These are phyloP conservation scores for Colletotrichum higginsianum DNA, from an alignment of 2,329 filamentous ascomycete genomes.

Conservation along the genomic window DNA sequence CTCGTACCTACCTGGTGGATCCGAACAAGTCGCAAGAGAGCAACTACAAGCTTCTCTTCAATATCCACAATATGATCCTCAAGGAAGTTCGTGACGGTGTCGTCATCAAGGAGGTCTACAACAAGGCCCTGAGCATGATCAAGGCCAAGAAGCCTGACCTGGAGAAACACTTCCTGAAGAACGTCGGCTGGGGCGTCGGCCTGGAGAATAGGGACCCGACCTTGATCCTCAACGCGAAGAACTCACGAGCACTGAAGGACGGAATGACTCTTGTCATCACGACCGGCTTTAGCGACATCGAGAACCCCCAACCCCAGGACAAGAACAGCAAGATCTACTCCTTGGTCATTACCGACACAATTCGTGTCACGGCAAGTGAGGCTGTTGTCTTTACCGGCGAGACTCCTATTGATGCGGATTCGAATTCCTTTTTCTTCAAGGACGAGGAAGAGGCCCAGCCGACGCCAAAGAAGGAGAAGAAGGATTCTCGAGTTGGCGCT, in stretches of 20 bases:
- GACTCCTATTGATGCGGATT: conserved; percentile 90
- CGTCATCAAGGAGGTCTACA: conserved; percentile 90
- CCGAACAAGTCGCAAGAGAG: conserved; percentile 96
- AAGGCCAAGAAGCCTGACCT: conserved; percentile 94
- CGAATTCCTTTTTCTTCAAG: conserved; percentile 98
- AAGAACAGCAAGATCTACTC: conserved; percentile 93
- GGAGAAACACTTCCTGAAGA: conserved; percentile 95
- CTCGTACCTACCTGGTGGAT: conserved; percentile 94
- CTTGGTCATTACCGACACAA: conserved; percentile 91
- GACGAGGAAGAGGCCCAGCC: conserved; percentile 92
- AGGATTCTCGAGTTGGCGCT: conserved; percentile 84
- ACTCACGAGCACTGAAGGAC: conserved; percentile 85
- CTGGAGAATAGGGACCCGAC: conserved; percentile 91
- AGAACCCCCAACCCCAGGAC: conserved; percentile 89
- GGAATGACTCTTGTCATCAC: conserved; percentile 97
- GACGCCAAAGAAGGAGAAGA: conserved; percentile 91
- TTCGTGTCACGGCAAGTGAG: conserved; percentile 86
- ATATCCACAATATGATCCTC: conserved; percentile 89
- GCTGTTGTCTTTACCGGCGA: conserved; percentile 94
- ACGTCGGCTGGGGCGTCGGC: conserved; percentile 91
- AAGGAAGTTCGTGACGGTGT: conserved; percentile 92
- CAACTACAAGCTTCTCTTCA: conserved; percentile 90
- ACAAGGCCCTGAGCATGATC: conserved; percentile 85
- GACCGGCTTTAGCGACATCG: conserved; percentile 90
- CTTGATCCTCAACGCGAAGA: conserved; percentile 90